Base-by-base conservation (phyloP, 2,329 filamentous ascomycete species). In the Epicoccum nigrum region DNA sequence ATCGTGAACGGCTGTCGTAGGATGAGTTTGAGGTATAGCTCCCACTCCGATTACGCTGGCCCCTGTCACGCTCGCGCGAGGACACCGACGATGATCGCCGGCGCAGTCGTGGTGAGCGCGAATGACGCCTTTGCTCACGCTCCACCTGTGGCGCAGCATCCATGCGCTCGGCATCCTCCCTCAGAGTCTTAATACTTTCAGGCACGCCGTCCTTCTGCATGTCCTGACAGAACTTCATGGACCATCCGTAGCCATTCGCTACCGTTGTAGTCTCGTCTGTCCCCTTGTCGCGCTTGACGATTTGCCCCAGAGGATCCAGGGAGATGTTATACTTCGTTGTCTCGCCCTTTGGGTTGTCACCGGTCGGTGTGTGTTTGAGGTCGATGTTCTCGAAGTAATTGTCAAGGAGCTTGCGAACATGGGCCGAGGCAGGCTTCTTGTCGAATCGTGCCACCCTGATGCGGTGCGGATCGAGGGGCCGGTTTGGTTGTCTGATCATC, bases 211-310 rank as follows among this genome's bases (percentile, higher is more conserved):
- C 46, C n/a, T 60, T 61, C 48, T 87, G 90, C 88, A 94, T 94
- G 65, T 88, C 89, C 59, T 90, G 80, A 68, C 90, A 95, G 61
- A 96, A 94, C 1, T 79, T 78, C 31, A 83, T 82, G 4, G 90
- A 93, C 92, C 92, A 96, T 54, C 91, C 92, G 68, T 95, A 95
- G 70, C 95, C 95, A 1, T 88, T 90, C 56, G 90, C 86, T 1
- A 86, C 86, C 6, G 81, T 79, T 6, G 86, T 69, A 2, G 86
- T 74, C 2, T 88, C 83, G 0, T 86, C 86, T 0, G 83, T 87
- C n/a, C 83, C 75, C 59, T 87, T 84, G 60, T 91, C 85, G 2
- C 83, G 15, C 86, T 75, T 44, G 25, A 90, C 77, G 13, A 81
- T 75, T 68, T 94, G 87, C 9, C 90, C 91, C 51, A 94, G 78